These are phyloP conservation scores for Kwoniella sp. DNA, from an alignment of 768 basidiomycete species.

Conservation along the genomic window DNA sequence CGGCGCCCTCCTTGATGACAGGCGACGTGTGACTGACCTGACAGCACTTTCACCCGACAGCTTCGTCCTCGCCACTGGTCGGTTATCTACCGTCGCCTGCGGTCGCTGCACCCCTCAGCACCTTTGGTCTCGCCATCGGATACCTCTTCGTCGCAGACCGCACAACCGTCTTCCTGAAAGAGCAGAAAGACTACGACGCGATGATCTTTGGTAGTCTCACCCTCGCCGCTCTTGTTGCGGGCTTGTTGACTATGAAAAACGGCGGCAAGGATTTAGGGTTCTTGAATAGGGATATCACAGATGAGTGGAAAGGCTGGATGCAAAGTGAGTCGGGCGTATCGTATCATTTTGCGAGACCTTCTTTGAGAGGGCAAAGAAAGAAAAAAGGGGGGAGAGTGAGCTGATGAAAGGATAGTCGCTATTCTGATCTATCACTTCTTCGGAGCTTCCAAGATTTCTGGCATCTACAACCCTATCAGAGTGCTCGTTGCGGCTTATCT, in stretches of 20 bases:
- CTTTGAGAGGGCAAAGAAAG: neutral
- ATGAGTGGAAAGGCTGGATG: slow-evolving; percentile 99
- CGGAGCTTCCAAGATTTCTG: slow-evolving; percentile 83
- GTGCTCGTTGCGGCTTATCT: slow-evolving; percentile 85
- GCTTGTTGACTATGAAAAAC: slow-evolving; percentile 68
- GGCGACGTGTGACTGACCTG: neutral
- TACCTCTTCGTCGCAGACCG: slow-evolving; percentile 79
- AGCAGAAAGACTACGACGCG: slow-evolving; percentile 78
- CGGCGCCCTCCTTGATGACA: neutral
- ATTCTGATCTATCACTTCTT: slow-evolving; percentile 92
- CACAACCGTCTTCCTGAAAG: slow-evolving; percentile 84
- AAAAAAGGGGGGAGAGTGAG: neutral
- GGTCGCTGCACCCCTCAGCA: slow-evolving; percentile 60
- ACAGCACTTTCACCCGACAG: slow-evolving; percentile 24
- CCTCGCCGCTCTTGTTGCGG: slow-evolving; percentile 63
- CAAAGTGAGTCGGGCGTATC: slow-evolving; percentile 69
- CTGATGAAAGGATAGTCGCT: slow-evolving; percentile 60
- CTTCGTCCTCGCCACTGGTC: slow-evolving; percentile 28
- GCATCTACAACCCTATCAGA: slow-evolving; percentile 90
- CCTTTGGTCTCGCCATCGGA: slow-evolving; percentile 69
- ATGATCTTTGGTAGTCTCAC: slow-evolving; percentile 67
- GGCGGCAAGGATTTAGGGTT: slow-evolving; percentile 83
- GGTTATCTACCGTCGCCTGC: slow-evolving; percentile 40
- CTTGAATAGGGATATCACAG: slow-evolving; percentile 87
- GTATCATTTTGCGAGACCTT: neutral